Evolutionary conservation across 805 yeast genomes (phyloP).

Genomic region (Metschnikowia hibisci): DNA sequence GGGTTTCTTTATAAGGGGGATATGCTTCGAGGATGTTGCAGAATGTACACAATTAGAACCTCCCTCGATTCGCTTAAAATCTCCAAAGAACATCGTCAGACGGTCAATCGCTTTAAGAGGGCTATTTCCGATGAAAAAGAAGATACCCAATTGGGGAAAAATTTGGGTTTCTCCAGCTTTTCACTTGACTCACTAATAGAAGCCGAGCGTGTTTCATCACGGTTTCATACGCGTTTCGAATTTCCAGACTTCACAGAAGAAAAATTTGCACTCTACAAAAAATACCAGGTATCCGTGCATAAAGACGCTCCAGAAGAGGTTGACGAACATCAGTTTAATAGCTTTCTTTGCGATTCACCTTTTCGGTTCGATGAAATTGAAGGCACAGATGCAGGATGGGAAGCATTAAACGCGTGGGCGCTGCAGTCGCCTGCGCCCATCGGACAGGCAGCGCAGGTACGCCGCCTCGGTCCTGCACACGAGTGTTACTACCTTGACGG

Average conservation of each 20-base stretch:
- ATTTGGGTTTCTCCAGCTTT: background rate
- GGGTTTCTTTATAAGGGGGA: constrained; percentile 62
- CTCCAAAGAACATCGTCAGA: constrained; percentile 63
- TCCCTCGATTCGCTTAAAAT: constrained; percentile 42
- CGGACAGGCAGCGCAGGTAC: background rate
- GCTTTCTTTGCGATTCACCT: constrained; percentile 70
- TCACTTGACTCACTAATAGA: constrained; percentile 25
- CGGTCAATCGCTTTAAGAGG: constrained; percentile 56
- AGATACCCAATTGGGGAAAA: background rate
- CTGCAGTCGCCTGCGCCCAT: constrained; percentile 10
- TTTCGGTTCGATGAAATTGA: constrained; percentile 34
- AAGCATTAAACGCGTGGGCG: constrained; percentile 39
- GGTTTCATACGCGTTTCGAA: constrained; percentile 47
- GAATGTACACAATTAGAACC: constrained; percentile 74
- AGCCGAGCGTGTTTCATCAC: constrained; percentile 35
- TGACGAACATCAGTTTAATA: constrained; percentile 45
- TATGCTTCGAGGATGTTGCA: constrained; percentile 67
- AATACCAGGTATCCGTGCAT: constrained; percentile 72
- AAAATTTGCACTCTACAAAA: constrained; percentile 58
- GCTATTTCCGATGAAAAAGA: constrained; percentile 22
- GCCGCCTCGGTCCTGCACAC: constrained; percentile 61
- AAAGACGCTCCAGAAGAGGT: constrained; percentile 51
- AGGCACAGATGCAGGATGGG: constrained; percentile 36
- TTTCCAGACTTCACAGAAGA: constrained; percentile 50
- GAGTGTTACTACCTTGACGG: constrained; percentile 69